Evolutionary conservation across 2,329 filamentous ascomycete genomes (phyloP).

Genomic region (Laburnicola sp.): DNA sequence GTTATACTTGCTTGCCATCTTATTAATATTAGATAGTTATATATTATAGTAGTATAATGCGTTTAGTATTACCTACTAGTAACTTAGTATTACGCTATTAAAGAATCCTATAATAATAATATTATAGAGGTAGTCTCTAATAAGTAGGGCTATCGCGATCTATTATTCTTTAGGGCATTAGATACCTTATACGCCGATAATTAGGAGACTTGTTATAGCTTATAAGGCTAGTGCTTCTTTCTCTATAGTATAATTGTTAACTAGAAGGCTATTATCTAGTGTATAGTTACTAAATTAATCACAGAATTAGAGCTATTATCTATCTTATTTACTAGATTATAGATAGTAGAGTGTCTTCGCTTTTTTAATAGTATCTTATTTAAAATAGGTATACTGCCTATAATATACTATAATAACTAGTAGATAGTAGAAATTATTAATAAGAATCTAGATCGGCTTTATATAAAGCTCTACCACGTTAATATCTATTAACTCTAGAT

Average conservation of each 20-base stretch:
- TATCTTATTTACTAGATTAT: constrained; percentile 7
- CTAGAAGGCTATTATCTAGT: constrained; percentile 18
- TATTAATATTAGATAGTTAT: constrained; percentile 17
- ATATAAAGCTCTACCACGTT: constrained; percentile 1
- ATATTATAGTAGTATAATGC: constrained; percentile 6
- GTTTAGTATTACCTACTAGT: constrained; percentile 5
- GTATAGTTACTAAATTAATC: constrained; percentile 19
- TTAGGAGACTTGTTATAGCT: constrained; percentile 2
- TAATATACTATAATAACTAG: constrained; percentile 12
- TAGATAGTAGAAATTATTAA: constrained; percentile 11
- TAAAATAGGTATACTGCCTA: background rate
- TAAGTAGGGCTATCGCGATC: background rate
- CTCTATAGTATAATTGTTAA: constrained; percentile 18
- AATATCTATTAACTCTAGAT: background rate
- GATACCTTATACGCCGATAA: constrained; percentile 22
- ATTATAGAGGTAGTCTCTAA: constrained; percentile 1
- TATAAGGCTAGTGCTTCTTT: constrained; percentile 19
- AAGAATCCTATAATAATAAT: background rate
- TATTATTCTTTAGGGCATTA: constrained; percentile 14
- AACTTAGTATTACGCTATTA: constrained; percentile 8
- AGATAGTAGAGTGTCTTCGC: constrained; percentile 10
- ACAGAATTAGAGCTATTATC: constrained; percentile 20
- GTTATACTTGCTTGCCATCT: constrained; percentile 14
- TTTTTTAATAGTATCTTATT: constrained; percentile 9
- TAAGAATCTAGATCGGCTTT: background rate